phyloP scores from a whole-genome alignment of 441 rosid species.

The Populus hybrid region DNA sequence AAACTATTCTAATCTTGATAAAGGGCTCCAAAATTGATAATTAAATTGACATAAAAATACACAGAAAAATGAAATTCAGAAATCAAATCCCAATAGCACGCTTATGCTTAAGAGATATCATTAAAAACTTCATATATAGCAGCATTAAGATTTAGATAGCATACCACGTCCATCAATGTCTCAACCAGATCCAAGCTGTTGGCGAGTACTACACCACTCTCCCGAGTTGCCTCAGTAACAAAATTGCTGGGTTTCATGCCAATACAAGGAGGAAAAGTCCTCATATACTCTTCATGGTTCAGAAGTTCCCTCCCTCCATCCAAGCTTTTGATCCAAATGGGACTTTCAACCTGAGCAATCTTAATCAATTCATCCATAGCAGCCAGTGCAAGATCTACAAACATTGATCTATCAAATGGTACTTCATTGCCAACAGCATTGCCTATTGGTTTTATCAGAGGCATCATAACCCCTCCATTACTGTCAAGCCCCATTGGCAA shows the following conservation, averaged over 20 bases:
- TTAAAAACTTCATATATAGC: not conserved
- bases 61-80: not conserved
- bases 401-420: conserved; percentile 45
- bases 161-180: conserved; percentile 77
- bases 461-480: conserved; percentile 27
- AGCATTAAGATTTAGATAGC: conserved; percentile 7
- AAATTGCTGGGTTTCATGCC: conserved; percentile 51
- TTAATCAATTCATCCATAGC: conserved; percentile 80
- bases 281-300: conserved; percentile 62
- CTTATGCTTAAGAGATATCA: not conserved
- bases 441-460: conserved; percentile 20
- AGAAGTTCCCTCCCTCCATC: conserved; percentile 50
- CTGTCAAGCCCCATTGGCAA: conserved; percentile 41
- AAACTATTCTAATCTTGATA: not conserved
- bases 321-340: conserved; percentile 56
- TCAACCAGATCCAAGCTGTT: conserved; percentile 77
- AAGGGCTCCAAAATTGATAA: not conserved
- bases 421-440: conserved; percentile 26
- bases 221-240: conserved; percentile 67
- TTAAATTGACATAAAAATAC: not conserved
- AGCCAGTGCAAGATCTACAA: conserved; percentile 55
- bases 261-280: conserved; percentile 48
- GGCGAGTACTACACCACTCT: conserved; percentile 57
- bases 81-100: not conserved
- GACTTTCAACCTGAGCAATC: conserved; percentile 53